Evolutionary conservation across 129 eudicot species (phyloP).

Genomic region (Saussurea involucrata): DNA sequence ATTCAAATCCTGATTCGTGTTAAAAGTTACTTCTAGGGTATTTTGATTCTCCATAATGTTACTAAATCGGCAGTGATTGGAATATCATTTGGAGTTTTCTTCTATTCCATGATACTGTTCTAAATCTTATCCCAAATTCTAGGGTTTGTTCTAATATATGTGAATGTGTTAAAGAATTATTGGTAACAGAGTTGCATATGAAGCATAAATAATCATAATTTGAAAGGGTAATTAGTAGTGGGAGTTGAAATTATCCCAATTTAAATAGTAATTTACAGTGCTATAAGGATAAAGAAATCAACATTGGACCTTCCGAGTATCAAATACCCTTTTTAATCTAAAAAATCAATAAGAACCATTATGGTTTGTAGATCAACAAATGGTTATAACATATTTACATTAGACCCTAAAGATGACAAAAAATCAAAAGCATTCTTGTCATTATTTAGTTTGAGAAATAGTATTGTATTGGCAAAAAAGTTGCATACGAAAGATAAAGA

Average conservation of each 20-base stretch:
- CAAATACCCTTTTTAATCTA: background rate
- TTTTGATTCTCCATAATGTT: constrained; percentile 10
- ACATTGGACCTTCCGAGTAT: constrained; percentile 1
- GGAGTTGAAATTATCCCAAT: background rate
- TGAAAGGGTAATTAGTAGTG: background rate
- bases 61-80: background rate
- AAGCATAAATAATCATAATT: background rate
- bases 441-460: background rate
- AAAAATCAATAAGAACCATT: background rate
- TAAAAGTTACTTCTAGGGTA: background rate
- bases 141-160: background rate
- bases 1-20: constrained; percentile 10
- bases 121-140: background rate
- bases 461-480: background rate
- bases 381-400: background rate
- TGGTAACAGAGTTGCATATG: background rate
- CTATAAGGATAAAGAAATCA: background rate
- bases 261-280: background rate
- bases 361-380: background rate
- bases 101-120: background rate
- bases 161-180: background rate
- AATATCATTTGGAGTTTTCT: constrained; percentile 19
- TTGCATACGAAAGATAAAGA: constrained; percentile 3
- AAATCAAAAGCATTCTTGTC: background rate
- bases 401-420: background rate